Evolutionary conservation across 768 basidiomycete genomes (phyloP).

Genomic region (Dentipellis sp.): DNA sequence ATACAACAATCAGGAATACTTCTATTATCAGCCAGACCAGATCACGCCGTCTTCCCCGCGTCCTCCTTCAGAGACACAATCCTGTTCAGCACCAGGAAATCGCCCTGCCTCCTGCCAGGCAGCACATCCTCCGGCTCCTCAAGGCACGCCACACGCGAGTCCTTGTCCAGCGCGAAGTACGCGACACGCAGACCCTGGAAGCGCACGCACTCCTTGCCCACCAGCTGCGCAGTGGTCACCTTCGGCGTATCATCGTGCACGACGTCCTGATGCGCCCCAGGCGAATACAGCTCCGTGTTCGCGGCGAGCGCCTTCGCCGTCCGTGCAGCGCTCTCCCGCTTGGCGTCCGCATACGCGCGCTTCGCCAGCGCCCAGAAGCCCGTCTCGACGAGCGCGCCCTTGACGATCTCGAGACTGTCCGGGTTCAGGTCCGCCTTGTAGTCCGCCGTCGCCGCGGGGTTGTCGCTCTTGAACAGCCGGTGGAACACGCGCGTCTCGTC

Average conservation of each 20-base stretch:
- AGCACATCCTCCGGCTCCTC: slow-evolving; percentile 38
- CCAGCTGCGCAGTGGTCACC: slow-evolving; percentile 68
- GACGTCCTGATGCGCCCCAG: slow-evolving; percentile 21
- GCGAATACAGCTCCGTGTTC: slow-evolving; percentile 22
- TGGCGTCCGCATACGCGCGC: slow-evolving; percentile 52
- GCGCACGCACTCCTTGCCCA: slow-evolving; percentile 86
- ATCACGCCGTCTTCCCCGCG: slow-evolving; percentile 51
- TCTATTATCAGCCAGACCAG: neutral
- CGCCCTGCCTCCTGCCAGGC: slow-evolving; percentile 50
- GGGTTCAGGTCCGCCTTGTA: slow-evolving; percentile 79
- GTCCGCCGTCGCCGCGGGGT: slow-evolving; percentile 66
- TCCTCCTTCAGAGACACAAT: slow-evolving; percentile 96
- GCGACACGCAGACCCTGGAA: slow-evolving; percentile 96
- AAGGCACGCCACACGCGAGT: slow-evolving; percentile 59
- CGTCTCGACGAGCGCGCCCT: slow-evolving; percentile 76
- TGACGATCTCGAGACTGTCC: slow-evolving; percentile 70
- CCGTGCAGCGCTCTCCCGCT: slow-evolving; percentile 50
- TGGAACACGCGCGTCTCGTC: slow-evolving; percentile 92
- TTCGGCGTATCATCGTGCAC: slow-evolving; percentile 51
- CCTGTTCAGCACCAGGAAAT: slow-evolving; percentile 79
- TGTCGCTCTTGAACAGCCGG: slow-evolving; percentile 89
- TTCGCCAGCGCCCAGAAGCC: slow-evolving; percentile 85
- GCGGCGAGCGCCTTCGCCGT: slow-evolving; percentile 52
- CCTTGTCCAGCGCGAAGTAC: slow-evolving; percentile 91
- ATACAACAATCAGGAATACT: too few relatives aligned